Evolutionary conservation across 495 filamentous ascomycete species (phyloP).

Genomic region (Apiosordaria backusii): DNA sequence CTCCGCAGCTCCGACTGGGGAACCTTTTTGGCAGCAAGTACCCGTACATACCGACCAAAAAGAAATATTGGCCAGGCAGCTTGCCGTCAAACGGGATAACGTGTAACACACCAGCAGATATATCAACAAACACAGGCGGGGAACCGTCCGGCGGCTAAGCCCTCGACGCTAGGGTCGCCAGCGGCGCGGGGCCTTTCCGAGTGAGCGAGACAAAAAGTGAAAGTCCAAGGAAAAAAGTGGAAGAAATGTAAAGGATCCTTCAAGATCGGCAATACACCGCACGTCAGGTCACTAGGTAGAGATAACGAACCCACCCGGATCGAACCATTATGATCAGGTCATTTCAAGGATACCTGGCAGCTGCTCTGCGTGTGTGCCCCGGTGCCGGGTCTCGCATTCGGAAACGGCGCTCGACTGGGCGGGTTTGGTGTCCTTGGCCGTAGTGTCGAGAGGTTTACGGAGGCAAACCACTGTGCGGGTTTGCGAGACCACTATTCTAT

Average conservation of each 20-base stretch:
- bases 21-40: not conserved
- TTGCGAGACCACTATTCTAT: not conserved
- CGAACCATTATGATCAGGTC: not conserved
- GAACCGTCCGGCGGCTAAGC: not conserved
- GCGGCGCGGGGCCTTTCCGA: not conserved
- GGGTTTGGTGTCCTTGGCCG: not conserved
- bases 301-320: not conserved
- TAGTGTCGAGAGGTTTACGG: not conserved
- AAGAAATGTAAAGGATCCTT: not conserved
- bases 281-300: not conserved
- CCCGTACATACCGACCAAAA: not conserved
- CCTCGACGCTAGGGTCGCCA: not conserved
- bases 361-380: not conserved
- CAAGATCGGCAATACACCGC: not conserved
- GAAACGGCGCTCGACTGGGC: not conserved
- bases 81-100: not conserved
- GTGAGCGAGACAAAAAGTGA: not conserved
- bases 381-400: not conserved
- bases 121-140: not conserved
- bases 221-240: not conserved
- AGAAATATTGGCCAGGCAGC: not conserved
- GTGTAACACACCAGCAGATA: not conserved
- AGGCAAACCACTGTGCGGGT: not conserved
- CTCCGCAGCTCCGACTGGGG: not conserved
- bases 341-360: not conserved